Evolutionary conservation across 75 land plant genomes (phyloP).

Genomic region (Selaginella moellendorffii): DNA sequence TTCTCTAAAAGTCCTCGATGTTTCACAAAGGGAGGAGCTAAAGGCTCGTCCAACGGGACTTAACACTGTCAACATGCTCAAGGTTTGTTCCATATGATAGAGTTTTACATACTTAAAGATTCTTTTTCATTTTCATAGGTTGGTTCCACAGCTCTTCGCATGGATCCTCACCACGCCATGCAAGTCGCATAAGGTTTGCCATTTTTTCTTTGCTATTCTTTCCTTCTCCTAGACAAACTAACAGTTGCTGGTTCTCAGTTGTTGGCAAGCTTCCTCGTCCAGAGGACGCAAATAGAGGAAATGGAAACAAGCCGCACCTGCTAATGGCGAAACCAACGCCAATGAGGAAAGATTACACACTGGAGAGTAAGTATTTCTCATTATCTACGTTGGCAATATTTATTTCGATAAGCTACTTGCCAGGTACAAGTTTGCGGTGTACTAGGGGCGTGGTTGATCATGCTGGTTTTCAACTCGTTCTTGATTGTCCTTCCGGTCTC

Average conservation of each 20-base stretch:
- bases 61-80: constrained; percentile 87
- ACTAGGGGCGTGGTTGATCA: constrained; percentile 82
- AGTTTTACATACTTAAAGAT: background rate
- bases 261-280: constrained; percentile 82
- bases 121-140: constrained; percentile 45
- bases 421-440: constrained; percentile 75
- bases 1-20: constrained; percentile 35
- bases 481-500: constrained; percentile 75
- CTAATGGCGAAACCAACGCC: constrained; percentile 37
- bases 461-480: constrained; percentile 69
- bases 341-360: constrained; percentile 48
- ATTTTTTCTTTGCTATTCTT: no score
- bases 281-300: constrained; percentile 48
- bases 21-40: constrained; percentile 58
- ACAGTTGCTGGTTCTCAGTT: constrained; percentile 80
- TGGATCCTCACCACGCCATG: constrained; percentile 92
- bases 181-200: constrained; percentile 77
- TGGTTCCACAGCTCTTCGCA: constrained; percentile 79
- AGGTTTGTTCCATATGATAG: constrained; percentile 31
- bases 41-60: constrained; percentile 78
- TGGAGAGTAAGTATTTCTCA: constrained; percentile 42
- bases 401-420: background rate
- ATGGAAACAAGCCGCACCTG: no score
- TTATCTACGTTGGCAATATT: background rate
- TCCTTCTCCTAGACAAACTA: no score